These are phyloP conservation scores for Sporothrix humicola DNA, from an alignment of 2,329 filamentous ascomycete genomes.

Conservation along the genomic window DNA sequence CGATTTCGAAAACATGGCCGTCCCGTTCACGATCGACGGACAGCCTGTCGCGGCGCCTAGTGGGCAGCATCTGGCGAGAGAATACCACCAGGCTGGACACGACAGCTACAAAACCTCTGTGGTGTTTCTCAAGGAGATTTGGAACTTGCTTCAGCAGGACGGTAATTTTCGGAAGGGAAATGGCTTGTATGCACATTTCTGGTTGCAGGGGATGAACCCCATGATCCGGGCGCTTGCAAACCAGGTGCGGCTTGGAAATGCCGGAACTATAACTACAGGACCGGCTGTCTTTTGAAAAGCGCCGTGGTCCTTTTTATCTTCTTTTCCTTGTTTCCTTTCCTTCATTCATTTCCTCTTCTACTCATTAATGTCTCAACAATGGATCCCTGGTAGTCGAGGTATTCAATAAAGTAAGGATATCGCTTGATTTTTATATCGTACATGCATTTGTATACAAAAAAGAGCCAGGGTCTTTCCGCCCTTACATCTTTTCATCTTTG, in stretches of 20 bases:
- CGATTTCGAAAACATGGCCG: neutral
- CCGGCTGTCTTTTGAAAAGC: too few species aligned
- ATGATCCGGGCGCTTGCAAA: slow-evolving; percentile 40
- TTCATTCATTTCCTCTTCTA: too few species aligned
- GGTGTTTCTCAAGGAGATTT: slow-evolving; percentile 46
- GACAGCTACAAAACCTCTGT: slow-evolving; percentile 48
- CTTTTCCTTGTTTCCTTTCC: too few species aligned
- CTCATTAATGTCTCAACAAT: too few species aligned
- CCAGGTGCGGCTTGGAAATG: slow-evolving; percentile 38
- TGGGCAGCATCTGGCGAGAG: slow-evolving; percentile 10
- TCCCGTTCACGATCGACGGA: slow-evolving; percentile 17
- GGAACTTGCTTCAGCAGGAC: slow-evolving; percentile 19
- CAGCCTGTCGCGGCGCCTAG: neutral
- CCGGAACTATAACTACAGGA: neutral
- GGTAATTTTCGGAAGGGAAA: neutral
- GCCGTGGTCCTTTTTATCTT: too few species aligned
- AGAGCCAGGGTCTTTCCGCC: neutral
- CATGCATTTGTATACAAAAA: slow-evolving; percentile 33
- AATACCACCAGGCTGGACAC: slow-evolving; percentile 26
- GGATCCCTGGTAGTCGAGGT: neutral
- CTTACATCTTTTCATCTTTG: slow-evolving; percentile 7
- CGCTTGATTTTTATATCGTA: slow-evolving; percentile 34
- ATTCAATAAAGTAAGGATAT: slow-evolving; percentile 26
- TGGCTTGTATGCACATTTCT: neutral
- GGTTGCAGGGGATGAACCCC: slow-evolving; percentile 37